Evolutionary conservation across 805 yeast species (phyloP), one percentile per base, ranked within the genome.

Genomic region (Myxozyma neotropica): DNA sequence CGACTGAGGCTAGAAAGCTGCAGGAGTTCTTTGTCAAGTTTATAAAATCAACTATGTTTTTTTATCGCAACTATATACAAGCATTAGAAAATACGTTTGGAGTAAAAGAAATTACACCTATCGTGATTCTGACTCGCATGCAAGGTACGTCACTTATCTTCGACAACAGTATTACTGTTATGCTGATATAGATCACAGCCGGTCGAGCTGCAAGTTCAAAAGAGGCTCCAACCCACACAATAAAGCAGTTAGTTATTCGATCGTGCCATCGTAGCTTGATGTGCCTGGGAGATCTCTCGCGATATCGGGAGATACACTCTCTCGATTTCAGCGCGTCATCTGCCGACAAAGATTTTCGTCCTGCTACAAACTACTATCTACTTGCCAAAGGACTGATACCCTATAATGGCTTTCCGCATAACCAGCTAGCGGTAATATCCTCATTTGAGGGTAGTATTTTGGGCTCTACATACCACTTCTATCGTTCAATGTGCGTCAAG

Each of bases 231-330:
- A n/a, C 21, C 31, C 23, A 39, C 17, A 12, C 35, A 5, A 35
- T 43, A 3, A 42, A 40, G 33, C 19, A 13, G 5, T 45, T 57
- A 15, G 66, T 57, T 1, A 33, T 61, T 3, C 47, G 44, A 45
- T 63, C 66, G 6, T 55, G 61, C 26, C 57, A 54, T 19, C 59
- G 56, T n/a, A 47, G 65, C 13, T 50, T 63, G 10, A 56, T 58
- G 8, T 59, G 50, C 33, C 58, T 67, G 6, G 69, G 69, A 23
- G 69, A 67, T 31, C 42, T 67, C 7, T 67, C 69, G 1, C 63
- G 69, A 15, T 67, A 67, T 46, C 55, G 61, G 13, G 66, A 63
- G 42, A 40, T 53, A 23, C 36, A 63, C 43, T 49, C 63, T 17
- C 40, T 63, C 13, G 36, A 35, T 8, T 43, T 49, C 35, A 19